Conservation (phyloP, 495 filamentous ascomycete genomes). For the Astrothelium macrocarpum region DNA sequence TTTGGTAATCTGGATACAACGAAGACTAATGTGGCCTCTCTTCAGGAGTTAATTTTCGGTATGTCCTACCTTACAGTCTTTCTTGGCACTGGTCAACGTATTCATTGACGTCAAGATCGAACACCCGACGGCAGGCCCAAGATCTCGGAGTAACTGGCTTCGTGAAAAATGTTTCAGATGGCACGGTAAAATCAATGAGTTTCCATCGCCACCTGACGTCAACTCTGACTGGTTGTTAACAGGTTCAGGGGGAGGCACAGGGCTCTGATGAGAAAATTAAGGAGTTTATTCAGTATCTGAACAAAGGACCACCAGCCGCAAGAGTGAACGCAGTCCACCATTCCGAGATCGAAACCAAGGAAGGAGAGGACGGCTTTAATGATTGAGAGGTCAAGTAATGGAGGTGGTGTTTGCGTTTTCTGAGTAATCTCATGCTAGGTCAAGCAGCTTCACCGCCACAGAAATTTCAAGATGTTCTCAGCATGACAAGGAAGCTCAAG, state of each 20-base stretch:
- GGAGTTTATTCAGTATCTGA: conserved; percentile 63
- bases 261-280: conserved; percentile 54
- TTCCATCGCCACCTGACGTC: not conserved
- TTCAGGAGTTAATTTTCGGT: conserved; percentile 66
- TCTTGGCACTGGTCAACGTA: not conserved
- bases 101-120: conserved; percentile 43
- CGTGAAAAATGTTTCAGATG: conserved; percentile 65
- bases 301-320: conserved; percentile 58
- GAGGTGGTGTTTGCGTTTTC: not conserved
- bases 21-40: not conserved
- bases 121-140: conserved; percentile 57
- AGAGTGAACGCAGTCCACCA: conserved; percentile 65
- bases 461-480: too few relatives aligned
- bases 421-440: not conserved
- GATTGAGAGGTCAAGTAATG: not conserved
- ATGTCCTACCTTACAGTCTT: conserved; percentile 16
- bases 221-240: conserved; percentile 4
- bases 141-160: conserved; percentile 62
- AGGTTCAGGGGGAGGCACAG: conserved; percentile 91
- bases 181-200: conserved; percentile 43
- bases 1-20: not conserved
- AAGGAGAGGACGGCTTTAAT: conserved; percentile 54
- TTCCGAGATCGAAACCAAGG: conserved; percentile 48
- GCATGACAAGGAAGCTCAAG: too few relatives aligned
- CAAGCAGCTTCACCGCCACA: too few relatives aligned